These are phyloP conservation scores for Pichia norvegensis DNA, from an alignment of 1,139 yeast species.

Conservation along the genomic window DNA sequence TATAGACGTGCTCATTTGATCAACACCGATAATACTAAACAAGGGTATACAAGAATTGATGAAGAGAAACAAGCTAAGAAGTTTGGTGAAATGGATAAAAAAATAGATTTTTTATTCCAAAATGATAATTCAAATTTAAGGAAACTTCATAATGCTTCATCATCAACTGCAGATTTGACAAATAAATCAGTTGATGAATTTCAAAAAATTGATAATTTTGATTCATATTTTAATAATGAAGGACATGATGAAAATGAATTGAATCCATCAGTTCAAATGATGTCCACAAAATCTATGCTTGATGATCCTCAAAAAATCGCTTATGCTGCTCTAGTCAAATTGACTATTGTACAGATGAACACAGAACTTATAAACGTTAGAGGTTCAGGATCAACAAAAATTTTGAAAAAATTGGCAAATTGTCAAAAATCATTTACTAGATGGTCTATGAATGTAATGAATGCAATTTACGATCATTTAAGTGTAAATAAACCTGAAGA, in stretches of 20 bases:
- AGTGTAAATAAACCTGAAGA: constrained; percentile 60
- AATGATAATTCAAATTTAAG: constrained; percentile 28
- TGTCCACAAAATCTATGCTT: constrained; percentile 73
- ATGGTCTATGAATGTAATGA: constrained; percentile 75
- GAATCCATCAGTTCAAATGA: constrained; percentile 59
- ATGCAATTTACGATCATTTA: constrained; percentile 74
- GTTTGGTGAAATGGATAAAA: constrained; percentile 64
- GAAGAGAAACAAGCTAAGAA: constrained; percentile 81
- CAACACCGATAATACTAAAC: constrained; percentile 12
- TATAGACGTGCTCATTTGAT: constrained; percentile 15
- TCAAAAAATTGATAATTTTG: constrained; percentile 15
- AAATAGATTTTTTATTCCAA: constrained; percentile 75
- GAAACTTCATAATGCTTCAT: constrained; percentile 20
- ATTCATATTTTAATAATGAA: constrained; percentile 21
- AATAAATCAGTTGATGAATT: constrained; percentile 18
- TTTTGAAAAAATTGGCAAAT: constrained; percentile 54
- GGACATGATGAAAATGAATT: constrained; percentile 36
- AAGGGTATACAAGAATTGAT: constrained; percentile 83
- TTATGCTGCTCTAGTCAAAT: constrained; percentile 76
- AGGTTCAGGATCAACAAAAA: constrained; percentile 41
- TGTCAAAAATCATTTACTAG: constrained; percentile 75
- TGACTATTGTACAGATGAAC: constrained; percentile 75
- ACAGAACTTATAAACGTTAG: constrained; percentile 60
- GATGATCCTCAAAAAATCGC: constrained; percentile 85
- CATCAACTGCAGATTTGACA: constrained; percentile 10